Base-by-base conservation (phyloP, 805 yeast species). In the Monosporozyma aquatica region DNA sequence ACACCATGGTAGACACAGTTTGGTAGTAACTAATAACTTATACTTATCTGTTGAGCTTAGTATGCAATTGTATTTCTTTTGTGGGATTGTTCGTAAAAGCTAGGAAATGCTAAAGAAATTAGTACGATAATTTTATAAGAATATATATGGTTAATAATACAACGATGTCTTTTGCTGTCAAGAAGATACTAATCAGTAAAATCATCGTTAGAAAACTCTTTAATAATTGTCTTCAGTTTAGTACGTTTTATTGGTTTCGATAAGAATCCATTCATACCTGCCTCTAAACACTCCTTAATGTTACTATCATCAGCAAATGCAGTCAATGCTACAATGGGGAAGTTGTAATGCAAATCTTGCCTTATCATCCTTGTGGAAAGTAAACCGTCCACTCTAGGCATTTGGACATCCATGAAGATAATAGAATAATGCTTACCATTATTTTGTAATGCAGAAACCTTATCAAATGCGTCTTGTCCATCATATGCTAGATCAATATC, bases 401-500 rank as follows among this genome's bases (percentile, higher is more conserved):
- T 90, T 63, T 90, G 97, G 40, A 90, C 94, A 62, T 90, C 98
- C 98, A 90, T 90, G 57, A 90, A 85, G 2, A 92, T 76, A 42
- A 90, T 64, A 58, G 86, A 90, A 58, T 71, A 87, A 13, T 59
- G 54, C 8, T 66, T 66, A 13, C 62, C 62, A 2, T 61, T 69
- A n/a, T n/a, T 32, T 21, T 65, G 52, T 1, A 79, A 65, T 26
- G 69, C 70, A 46, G 74, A 69, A 2, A 87, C 79, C 39, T 72
- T 66, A 9, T 78, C 80, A 29, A 89, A 76, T 0, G 97, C 97
- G 47, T 89, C 96, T 27, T 76, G 76, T 15, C 98, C 98, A 62
- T 92, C 95, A 49, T 83, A 78, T 0, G 96, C 97, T 56, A 90
- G 66, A 3, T 78, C 76, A 35, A 92, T 72, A 48, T 79, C 74